phyloP scores from a whole-genome alignment of 1,139 yeast species.

The Pichia kudriavzevii region DNA sequence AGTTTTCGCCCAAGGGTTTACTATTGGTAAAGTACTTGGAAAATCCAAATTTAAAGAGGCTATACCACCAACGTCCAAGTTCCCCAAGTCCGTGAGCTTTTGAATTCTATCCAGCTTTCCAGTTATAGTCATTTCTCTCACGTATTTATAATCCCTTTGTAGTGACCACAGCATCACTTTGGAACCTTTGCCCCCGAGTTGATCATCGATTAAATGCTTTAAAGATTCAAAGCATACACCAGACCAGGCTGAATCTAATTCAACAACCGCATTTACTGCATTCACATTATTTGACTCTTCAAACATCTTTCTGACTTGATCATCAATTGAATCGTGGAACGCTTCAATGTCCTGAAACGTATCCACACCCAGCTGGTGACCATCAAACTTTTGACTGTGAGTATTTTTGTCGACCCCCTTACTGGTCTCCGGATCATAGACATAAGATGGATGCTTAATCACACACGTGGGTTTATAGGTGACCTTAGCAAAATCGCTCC shows the following conservation, averaged over 20 bases:
- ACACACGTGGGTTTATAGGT: conserved; percentile 59
- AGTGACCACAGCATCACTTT: conserved; percentile 50
- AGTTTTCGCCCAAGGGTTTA: conserved; percentile 40
- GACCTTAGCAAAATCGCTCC: conserved; percentile 78
- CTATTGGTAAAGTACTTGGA: background rate
- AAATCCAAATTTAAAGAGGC: conserved; percentile 7
- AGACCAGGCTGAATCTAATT: conserved; percentile 77
- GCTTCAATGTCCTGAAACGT: conserved; percentile 35
- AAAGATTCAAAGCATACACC: conserved; percentile 58
- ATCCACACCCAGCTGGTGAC: conserved; percentile 39
- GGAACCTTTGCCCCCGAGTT: conserved; percentile 11
- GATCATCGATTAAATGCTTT: conserved; percentile 19
- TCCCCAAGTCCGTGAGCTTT: conserved; percentile 5
- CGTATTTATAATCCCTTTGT: conserved; percentile 22
- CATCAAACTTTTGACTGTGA: conserved; percentile 30
- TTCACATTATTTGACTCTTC: conserved; percentile 71
- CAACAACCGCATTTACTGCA: conserved; percentile 64
- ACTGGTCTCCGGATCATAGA: conserved; percentile 31
- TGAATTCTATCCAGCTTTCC: conserved; percentile 11
- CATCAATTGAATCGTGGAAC: conserved; percentile 44
- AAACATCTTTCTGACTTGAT: conserved; percentile 51
- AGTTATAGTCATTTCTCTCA: background rate
- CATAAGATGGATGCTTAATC: conserved; percentile 50
- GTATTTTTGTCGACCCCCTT: conserved; percentile 35
- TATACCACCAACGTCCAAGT: conserved; percentile 6